Evolutionary conservation across 768 basidiomycete species (phyloP).

Genomic region (Pleurotus platypus): DNA sequence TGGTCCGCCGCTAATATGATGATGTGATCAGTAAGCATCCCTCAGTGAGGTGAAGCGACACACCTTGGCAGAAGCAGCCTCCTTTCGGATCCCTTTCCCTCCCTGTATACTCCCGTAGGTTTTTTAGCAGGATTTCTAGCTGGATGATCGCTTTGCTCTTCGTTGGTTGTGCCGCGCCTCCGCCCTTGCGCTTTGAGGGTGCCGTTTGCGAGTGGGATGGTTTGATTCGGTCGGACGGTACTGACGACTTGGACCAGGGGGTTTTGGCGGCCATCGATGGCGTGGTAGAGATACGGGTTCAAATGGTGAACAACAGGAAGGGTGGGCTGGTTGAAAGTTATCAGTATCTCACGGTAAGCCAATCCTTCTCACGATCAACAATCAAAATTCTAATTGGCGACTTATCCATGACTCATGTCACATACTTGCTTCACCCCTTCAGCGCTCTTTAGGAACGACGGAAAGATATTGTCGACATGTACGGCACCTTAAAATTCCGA

Average conservation of each 20-base stretch:
- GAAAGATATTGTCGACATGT: too few relatives aligned
- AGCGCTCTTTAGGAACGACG: too few relatives aligned
- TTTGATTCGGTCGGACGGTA: conserved; percentile 55
- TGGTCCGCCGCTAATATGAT: conserved; percentile 55
- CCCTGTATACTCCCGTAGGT: conserved; percentile 29
- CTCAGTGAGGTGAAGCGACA: not conserved
- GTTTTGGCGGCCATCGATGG: conserved; percentile 20
- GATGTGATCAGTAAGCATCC: too few relatives aligned
- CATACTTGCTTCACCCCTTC: too few relatives aligned
- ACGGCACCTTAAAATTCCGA: too few relatives aligned
- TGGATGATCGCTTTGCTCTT: conserved; percentile 47
- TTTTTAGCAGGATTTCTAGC: conserved; percentile 45
- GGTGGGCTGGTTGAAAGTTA: too few relatives aligned
- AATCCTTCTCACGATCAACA: too few relatives aligned
- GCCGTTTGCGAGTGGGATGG: conserved; percentile 21
- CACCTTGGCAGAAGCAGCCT: conserved; percentile 72
- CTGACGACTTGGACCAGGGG: conserved; percentile 42
- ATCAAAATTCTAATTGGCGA: too few relatives aligned
- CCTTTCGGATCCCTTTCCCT: conserved; percentile 50
- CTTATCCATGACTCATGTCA: too few relatives aligned
- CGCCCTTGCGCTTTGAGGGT: conserved; percentile 28
- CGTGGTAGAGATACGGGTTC: too few relatives aligned
- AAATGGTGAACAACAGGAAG: too few relatives aligned
- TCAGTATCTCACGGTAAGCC: too few relatives aligned
- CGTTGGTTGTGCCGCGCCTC: conserved; percentile 28